These are phyloP conservation scores for Coniochaeta sp. DNA, from an alignment of 2,329 filamentous ascomycete species.

Conservation along the genomic window DNA sequence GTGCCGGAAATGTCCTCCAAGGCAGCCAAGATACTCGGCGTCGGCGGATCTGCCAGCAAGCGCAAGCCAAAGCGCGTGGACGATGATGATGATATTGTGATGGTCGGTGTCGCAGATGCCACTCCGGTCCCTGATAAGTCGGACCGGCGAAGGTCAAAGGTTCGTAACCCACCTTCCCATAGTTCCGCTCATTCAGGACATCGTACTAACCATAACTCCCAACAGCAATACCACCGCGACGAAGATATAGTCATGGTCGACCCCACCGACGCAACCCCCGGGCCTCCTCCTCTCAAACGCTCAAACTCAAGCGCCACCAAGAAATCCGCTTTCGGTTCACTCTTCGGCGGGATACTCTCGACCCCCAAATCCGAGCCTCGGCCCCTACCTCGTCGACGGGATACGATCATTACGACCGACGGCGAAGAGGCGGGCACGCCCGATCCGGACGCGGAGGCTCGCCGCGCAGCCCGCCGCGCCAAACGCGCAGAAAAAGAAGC, in stretches of 20 bases:
- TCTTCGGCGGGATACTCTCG: conserved; percentile 54
- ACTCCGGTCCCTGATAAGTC: conserved; percentile 36
- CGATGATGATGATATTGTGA: conserved; percentile 41
- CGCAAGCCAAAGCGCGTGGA: conserved; percentile 32
- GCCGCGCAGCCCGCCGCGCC: conserved; percentile 54
- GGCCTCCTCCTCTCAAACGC: conserved; percentile 48
- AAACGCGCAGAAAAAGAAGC: conserved; percentile 44
- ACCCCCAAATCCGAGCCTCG: conserved; percentile 28
- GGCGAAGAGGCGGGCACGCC: conserved; percentile 39
- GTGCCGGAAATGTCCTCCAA: conserved; percentile 60
- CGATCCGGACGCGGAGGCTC: conserved; percentile 53
- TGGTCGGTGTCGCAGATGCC: conserved; percentile 39
- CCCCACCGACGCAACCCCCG: conserved; percentile 30
- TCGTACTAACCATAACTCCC: conserved; percentile 24
- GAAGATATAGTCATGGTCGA: conserved; percentile 56
- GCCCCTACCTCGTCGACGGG: conserved; percentile 39
- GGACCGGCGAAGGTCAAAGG: conserved; percentile 36
- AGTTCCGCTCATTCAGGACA: not conserved
- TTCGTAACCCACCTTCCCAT: conserved; percentile 14
- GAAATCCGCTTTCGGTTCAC: conserved; percentile 45
- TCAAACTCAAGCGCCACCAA: conserved; percentile 57
- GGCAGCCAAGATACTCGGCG: conserved; percentile 69
- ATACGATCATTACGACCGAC: conserved; percentile 41
- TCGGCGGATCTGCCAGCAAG: conserved; percentile 29
- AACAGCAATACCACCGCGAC: conserved; percentile 58